These are phyloP conservation scores for Trichosporon inkin DNA, from an alignment of 1,284 basidiomycete species.

Conservation along the genomic window DNA sequence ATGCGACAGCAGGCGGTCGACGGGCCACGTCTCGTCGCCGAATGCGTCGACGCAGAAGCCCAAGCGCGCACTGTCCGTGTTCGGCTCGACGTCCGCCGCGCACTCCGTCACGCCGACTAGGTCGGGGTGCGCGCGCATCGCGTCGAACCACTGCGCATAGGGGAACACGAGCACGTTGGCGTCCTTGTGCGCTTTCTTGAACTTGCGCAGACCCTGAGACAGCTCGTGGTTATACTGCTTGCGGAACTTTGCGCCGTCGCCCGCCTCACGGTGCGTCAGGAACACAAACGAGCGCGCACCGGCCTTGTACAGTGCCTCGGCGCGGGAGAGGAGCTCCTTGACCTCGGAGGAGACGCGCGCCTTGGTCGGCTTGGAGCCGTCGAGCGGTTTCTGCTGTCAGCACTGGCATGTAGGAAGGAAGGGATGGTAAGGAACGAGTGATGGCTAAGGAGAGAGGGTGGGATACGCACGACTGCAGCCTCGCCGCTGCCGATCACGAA, in stretches of 20 bases:
- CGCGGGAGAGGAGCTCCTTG: not conserved
- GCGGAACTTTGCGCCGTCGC: not conserved
- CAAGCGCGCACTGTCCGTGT: not conserved
- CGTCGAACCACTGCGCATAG: not conserved
- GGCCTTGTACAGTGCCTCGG: not conserved
- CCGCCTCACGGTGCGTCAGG: not conserved
- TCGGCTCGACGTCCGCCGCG: not conserved
- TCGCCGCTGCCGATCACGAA: slow-evolving; percentile 1
- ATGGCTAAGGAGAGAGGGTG: not conserved
- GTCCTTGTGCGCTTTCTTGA: not conserved
- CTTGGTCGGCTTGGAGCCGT: not conserved
- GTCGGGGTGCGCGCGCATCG: not conserved
- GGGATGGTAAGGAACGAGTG: not conserved
- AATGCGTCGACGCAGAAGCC: slow-evolving; percentile 4
- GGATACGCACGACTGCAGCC: not conserved
- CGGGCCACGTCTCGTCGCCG: slow-evolving; percentile 2
- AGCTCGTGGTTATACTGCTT: not conserved
- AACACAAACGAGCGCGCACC: not conserved
- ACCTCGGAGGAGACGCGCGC: not conserved
- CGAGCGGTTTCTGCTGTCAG: slow-evolving; percentile 2
- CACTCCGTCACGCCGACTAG: not conserved
- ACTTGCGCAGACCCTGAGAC: not conserved
- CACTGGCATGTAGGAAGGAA: too few species aligned
- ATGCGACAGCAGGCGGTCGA: not conserved
- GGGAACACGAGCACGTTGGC: not conserved